Conservation (phyloP, 2,329 filamentous ascomycete species). For the Pestalotiopsis fici region DNA sequence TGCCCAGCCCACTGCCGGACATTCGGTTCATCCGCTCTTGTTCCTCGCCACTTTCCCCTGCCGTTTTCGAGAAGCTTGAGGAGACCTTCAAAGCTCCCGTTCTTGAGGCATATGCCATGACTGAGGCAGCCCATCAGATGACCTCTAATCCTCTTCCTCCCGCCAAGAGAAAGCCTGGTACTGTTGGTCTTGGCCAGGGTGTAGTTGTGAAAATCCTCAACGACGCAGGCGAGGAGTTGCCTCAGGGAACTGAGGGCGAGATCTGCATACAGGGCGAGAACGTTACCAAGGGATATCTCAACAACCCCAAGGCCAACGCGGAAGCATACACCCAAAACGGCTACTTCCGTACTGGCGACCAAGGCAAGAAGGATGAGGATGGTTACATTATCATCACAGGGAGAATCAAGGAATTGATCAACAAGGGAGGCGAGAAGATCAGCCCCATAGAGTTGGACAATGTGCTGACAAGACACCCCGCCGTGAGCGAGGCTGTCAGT, state of each 20-base stretch:
- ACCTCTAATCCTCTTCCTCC: slow-evolving; percentile 74
- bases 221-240: slow-evolving; percentile 65
- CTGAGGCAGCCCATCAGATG: slow-evolving; percentile 85
- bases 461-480: slow-evolving; percentile 71
- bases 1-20: slow-evolving; percentile 66
- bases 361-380: slow-evolving; percentile 77
- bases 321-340: slow-evolving; percentile 73
- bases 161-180: slow-evolving; percentile 75
- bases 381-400: slow-evolving; percentile 86
- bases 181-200: slow-evolving; percentile 80
- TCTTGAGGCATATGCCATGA: slow-evolving; percentile 91
- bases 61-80: slow-evolving; percentile 79
- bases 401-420: slow-evolving; percentile 92
- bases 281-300: slow-evolving; percentile 82
- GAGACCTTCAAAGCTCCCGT: slow-evolving; percentile 76
- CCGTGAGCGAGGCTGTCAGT: slow-evolving; percentile 76
- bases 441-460: slow-evolving; percentile 88
- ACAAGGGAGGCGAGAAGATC: slow-evolving; percentile 89
- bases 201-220: slow-evolving; percentile 81
- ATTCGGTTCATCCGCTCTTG: slow-evolving; percentile 90
- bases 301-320: slow-evolving; percentile 76
- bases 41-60: slow-evolving; percentile 80
- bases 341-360: slow-evolving; percentile 87
- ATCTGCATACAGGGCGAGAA: slow-evolving; percentile 84
- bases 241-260: slow-evolving; percentile 73